Conservation (phyloP, 805 yeast genomes). For the Pichia phayaonensis region DNA sequence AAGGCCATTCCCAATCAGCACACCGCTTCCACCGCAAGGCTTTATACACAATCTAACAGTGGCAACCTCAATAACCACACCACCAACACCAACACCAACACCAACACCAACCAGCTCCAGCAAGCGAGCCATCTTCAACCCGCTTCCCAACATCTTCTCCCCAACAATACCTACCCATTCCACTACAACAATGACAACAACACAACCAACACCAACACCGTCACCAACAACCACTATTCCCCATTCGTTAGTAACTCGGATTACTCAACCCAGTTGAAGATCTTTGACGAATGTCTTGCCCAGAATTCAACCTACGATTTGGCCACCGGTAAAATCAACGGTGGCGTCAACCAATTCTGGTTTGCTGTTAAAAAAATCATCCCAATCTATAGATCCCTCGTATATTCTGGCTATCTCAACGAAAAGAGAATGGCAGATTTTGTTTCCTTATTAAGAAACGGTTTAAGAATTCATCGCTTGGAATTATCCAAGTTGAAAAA, state of each 20-base stretch:
- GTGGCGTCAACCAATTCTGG: conserved; percentile 43
- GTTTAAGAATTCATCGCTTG: conserved; percentile 46
- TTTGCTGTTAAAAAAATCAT: conserved; percentile 43
- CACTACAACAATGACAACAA: background rate
- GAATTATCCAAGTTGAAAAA: conserved; percentile 48
- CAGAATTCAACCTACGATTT: conserved; percentile 31
- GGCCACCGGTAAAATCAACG: conserved; percentile 32
- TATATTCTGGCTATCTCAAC: conserved; percentile 40
- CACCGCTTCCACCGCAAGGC: background rate
- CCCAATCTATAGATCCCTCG: conserved; percentile 41
- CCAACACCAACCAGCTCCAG: conserved; percentile 25
- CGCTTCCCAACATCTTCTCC: background rate
- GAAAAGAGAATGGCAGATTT: conserved; percentile 40
- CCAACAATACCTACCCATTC: background rate
- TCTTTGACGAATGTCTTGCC: conserved; percentile 41
- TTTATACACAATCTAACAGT: conserved; percentile 25
- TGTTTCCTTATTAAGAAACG: conserved; percentile 46
- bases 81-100: conserved; percentile 34
- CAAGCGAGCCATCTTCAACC: background rate
- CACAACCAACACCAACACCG: background rate
- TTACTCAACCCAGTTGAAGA: conserved; percentile 5
- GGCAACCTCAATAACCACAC: conserved; percentile 41
- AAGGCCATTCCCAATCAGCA: background rate
- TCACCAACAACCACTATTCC: background rate
- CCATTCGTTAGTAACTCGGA: background rate